Conservation (phyloP, 2,329 filamentous ascomycete species). For the Cryphonectria radicalis region DNA sequence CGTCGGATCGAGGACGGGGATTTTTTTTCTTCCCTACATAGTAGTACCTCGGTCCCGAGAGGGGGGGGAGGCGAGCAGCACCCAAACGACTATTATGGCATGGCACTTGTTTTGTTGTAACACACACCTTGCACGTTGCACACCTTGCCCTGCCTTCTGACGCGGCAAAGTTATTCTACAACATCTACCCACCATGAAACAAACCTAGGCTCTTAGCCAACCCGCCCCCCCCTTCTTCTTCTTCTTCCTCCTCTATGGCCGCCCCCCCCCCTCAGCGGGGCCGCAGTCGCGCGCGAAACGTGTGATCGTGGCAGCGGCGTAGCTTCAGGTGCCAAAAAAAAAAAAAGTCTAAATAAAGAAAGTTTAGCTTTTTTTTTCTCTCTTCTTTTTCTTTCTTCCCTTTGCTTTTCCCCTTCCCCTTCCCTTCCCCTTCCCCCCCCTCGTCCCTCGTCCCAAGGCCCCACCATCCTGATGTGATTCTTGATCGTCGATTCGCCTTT, state of each 20-base stretch:
- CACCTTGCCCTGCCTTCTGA: background rate
- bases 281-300: constrained; percentile 4
- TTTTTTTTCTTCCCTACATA: background rate
- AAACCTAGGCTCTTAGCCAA: background rate
- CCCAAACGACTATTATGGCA: background rate
- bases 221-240: background rate
- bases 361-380: background rate
- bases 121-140: background rate
- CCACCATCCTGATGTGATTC: background rate
- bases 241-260: background rate
- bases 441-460: background rate
- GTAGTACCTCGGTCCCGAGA: too few relatives aligned
- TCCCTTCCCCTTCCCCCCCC: too few relatives aligned
- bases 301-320: background rate
- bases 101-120: background rate
- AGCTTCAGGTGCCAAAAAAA: background rate
- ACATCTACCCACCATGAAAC: constrained; percentile 4
- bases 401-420: background rate
- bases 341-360: background rate
- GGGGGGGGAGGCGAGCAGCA: too few relatives aligned
- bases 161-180: background rate
- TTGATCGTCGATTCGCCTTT: background rate
- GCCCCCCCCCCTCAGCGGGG: background rate
- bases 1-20: background rate
- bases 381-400: background rate